A percentile compares a stretch with the other conserved stretches of the same genome.
phyloP scores from a whole-genome alignment of 2,329 filamentous ascomycete species.

The Hymenoscyphus albidus region DNA sequence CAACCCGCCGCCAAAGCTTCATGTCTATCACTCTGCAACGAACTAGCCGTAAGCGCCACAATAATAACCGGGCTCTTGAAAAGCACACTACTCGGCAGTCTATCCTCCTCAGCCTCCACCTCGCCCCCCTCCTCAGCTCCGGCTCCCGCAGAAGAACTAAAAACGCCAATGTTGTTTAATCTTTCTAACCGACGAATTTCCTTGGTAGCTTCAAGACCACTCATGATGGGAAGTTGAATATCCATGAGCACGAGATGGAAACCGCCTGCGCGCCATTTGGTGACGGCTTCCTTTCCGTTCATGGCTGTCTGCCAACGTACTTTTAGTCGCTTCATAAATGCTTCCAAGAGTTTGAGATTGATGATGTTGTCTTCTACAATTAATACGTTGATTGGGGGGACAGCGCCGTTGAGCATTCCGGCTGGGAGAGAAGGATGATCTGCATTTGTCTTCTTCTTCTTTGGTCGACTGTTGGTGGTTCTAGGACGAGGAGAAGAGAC shows the following conservation, averaged over 20 bases:
- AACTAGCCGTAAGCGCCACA: slow-evolving; percentile 91
- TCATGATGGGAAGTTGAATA: slow-evolving; percentile 96
- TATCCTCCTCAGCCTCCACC: slow-evolving; percentile 54
- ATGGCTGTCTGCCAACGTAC: slow-evolving; percentile 97
- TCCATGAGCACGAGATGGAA: slow-evolving; percentile 98
- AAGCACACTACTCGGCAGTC: slow-evolving; percentile 61
- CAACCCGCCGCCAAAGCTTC: slow-evolving; percentile 93
- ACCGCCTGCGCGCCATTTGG: slow-evolving; percentile 86
- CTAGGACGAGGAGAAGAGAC: slow-evolving; percentile 45
- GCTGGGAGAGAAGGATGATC: slow-evolving; percentile 49
- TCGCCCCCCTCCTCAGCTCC: slow-evolving; percentile 42
- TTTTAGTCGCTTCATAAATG: slow-evolving; percentile 92
- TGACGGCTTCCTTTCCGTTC: slow-evolving; percentile 89
- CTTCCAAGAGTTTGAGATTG: slow-evolving; percentile 88
- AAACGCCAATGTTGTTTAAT: slow-evolving; percentile 89
- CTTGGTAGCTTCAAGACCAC: slow-evolving; percentile 86
- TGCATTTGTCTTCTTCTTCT: slow-evolving; percentile 49
- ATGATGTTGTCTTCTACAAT: slow-evolving; percentile 99
- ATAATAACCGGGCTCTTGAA: slow-evolving; percentile 99
- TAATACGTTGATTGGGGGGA: slow-evolving; percentile 93
- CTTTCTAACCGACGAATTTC: slow-evolving; percentile 89
- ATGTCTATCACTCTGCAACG: slow-evolving; percentile 89
- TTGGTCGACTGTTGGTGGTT: slow-evolving; percentile 40
- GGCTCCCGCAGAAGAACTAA: slow-evolving; percentile 63
- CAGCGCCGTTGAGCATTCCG: slow-evolving; percentile 71